These are phyloP conservation scores for Rubia peregrina DNA, from an alignment of 305 asterid species.

Conservation along the genomic window DNA sequence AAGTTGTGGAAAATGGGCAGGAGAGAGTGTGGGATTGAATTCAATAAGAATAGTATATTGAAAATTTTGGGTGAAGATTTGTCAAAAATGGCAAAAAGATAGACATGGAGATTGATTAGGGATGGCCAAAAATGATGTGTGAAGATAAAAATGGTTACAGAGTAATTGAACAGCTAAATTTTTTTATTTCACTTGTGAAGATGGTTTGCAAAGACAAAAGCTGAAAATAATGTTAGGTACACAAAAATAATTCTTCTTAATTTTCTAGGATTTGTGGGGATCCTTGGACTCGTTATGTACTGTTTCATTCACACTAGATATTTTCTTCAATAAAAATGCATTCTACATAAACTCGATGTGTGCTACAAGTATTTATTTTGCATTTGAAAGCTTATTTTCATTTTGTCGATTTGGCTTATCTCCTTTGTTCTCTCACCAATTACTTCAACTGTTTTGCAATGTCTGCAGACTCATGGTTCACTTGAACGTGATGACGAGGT, in stretches of 20 bases:
- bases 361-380: neutral
- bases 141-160: too few relatives aligned
- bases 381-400: neutral
- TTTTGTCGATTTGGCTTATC: conserved; percentile 3
- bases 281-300: neutral
- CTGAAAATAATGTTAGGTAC: neutral
- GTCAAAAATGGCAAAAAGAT: too few relatives aligned
- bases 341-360: neutral
- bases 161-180: too few relatives aligned
- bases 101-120: too few relatives aligned
- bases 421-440: neutral
- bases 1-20: too few relatives aligned
- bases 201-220: neutral
- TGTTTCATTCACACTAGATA: neutral
- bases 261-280: neutral
- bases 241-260: neutral
- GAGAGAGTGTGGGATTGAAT: too few relatives aligned
- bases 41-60: too few relatives aligned
- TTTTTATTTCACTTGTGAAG: neutral
- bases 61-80: too few relatives aligned
- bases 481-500: conserved; percentile 93
- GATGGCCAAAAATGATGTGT: too few relatives aligned
- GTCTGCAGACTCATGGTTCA: conserved; percentile 76
- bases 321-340: neutral
- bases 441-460: conserved; percentile 11